A percentile compares a stretch with the other conserved stretches of the same genome.
Evolutionary conservation across 352 stramenopile genomes (phyloP).

Genomic region (Phytophthora agathidicida): DNA sequence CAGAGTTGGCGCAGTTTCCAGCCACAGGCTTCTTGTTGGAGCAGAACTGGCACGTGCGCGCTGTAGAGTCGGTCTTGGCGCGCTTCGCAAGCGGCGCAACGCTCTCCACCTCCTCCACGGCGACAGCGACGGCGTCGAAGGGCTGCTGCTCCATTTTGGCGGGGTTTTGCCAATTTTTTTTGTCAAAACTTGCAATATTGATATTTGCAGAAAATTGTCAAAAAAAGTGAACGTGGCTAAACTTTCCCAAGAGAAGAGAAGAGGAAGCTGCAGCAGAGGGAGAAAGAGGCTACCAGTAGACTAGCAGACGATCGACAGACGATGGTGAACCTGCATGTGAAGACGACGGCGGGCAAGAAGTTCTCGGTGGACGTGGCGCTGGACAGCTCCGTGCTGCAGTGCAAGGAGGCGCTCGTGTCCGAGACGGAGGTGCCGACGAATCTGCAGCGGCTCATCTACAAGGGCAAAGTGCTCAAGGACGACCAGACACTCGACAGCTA

Average conservation of each 20-base stretch:
- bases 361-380: slow-evolving; percentile 78
- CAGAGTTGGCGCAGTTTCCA: slow-evolving; percentile 41
- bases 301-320: neutral
- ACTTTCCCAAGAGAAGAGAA: slow-evolving; percentile 9
- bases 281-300: no score
- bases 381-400: slow-evolving; percentile 70
- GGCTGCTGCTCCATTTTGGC: no score
- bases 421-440: slow-evolving; percentile 70
- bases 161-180: no score
- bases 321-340: slow-evolving; percentile 84
- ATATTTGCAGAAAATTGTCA: no score
- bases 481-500: slow-evolving; percentile 86
- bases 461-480: slow-evolving; percentile 92
- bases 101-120: neutral
- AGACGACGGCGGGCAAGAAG: slow-evolving; percentile 85
- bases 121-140: neutral
- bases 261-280: no score
- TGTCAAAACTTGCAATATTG: no score
- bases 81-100: slow-evolving; percentile 15
- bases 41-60: slow-evolving; percentile 48
- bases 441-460: slow-evolving; percentile 90
- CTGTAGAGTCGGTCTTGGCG: slow-evolving; percentile 19
- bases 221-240: slow-evolving; percentile 13
- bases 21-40: slow-evolving; percentile 53
- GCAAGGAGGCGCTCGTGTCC: slow-evolving; percentile 78